A percentile compares a stretch with the other conserved stretches of the same genome.
Conservation (phyloP, 371 early-diverging fungal species). For the Mucor mucedo region DNA sequence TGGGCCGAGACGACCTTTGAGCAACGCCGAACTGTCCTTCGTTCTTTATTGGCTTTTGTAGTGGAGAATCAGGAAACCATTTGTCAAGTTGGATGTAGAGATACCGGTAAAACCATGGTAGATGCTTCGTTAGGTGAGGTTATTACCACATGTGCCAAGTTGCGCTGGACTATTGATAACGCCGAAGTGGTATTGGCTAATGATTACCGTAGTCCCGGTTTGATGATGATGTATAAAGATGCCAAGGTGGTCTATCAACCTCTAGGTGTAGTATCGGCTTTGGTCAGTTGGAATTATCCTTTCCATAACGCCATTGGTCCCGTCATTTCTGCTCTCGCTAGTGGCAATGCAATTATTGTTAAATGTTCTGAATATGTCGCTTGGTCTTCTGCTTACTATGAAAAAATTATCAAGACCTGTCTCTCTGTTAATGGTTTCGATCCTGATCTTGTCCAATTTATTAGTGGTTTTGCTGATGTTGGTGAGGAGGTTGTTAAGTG, state of each 20-base stretch:
- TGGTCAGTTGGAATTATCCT: slow-evolving; percentile 89
- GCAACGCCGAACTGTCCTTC: slow-evolving; percentile 76
- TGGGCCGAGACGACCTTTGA: slow-evolving; percentile 81
- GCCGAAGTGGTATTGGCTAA: slow-evolving; percentile 75
- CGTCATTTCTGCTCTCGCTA: slow-evolving; percentile 82
- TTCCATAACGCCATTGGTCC: slow-evolving; percentile 87
- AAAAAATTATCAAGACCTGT: slow-evolving; percentile 67
- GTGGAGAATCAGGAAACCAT: slow-evolving; percentile 81
- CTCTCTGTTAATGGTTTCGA: slow-evolving; percentile 74
- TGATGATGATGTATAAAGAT: slow-evolving; percentile 78
- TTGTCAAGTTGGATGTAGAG: slow-evolving; percentile 77
- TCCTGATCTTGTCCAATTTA: slow-evolving; percentile 78
- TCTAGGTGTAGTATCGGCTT: slow-evolving; percentile 79
- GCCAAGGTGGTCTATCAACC: slow-evolving; percentile 82
- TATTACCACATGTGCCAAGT: slow-evolving; percentile 78
- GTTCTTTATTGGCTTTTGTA: slow-evolving; percentile 73
- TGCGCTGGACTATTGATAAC: slow-evolving; percentile 83
- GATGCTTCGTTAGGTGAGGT: slow-evolving; percentile 89
- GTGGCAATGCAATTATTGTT: slow-evolving; percentile 85
- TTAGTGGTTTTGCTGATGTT: slow-evolving; percentile 81
- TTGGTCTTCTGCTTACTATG: slow-evolving; percentile 76
- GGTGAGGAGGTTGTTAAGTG: slow-evolving; percentile 73
- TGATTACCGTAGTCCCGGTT: slow-evolving; percentile 72
- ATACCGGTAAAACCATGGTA: slow-evolving; percentile 86
- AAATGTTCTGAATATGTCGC: slow-evolving; percentile 88